Evolutionary conservation across 352 stramenopile species (phyloP), one percentile per base, ranked within the genome.

Genomic region (Phytophthora pluvialis): DNA sequence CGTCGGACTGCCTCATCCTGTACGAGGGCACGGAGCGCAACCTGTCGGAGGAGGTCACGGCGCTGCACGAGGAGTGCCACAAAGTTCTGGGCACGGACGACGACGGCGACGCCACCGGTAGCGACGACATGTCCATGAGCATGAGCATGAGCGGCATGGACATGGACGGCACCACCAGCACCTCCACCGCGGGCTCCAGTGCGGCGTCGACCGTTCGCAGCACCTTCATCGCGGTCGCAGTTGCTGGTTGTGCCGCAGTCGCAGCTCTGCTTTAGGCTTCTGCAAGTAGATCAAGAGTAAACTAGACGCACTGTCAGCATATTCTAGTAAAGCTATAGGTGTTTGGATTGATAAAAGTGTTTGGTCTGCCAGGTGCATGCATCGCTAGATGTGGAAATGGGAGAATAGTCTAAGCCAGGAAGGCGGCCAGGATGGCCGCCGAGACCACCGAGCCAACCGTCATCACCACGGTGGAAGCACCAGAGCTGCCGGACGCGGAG

Each of bases 21-120:
- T 83, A 80, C 66, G 52, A 78, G 3, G 80, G 77, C 53, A 68
- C 62, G 28, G 64, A 70, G 36, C 64, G 72, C 33, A 82, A 84
- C 53, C 52, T 87, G 11, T 75, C 63, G 16, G 69, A 72, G 9
- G 67, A 80, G 40, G 57, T 89, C 62, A 60, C 43, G 5, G 51
- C 64, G 0, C 43, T 89, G 39, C 80, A 89, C 63, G 44, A 67
- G 26, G 59, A 78, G 52, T 88, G 80, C 61, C 80, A 88, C 64
- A 52, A 59, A 38, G 62, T 46, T 9, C 50, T 75, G 1, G 67
- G 62, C 9, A 65, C 57, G 28, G 44, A 60, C 13, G 67, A 71
- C 18, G 57, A 72, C 7, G 68, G 60, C 42, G 63, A 60, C 13
- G 36, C 60, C 35, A 57, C 51, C 43, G 51, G 68, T 18, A 68